These are phyloP conservation scores for Thielaviopsis musarum DNA, from an alignment of 2,329 filamentous ascomycete genomes.

Conservation along the genomic window DNA sequence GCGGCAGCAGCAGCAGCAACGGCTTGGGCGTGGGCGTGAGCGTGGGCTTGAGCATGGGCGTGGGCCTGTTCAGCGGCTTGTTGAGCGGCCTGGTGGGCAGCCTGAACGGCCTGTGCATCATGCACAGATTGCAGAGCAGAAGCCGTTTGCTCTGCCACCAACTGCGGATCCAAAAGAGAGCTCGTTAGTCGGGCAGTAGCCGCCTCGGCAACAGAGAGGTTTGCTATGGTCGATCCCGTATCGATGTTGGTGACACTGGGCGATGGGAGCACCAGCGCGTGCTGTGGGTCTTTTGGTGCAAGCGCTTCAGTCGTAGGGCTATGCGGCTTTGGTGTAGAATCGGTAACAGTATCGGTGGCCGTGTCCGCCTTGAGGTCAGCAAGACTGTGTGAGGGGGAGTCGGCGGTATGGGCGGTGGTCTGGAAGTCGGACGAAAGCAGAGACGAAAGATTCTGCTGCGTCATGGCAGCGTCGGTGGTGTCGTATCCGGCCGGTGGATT, in stretches of 20 bases:
- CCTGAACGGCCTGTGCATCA: not conserved
- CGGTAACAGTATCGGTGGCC: not conserved
- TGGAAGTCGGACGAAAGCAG: conserved; percentile 9
- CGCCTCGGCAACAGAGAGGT: conserved; percentile 30
- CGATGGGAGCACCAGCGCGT: conserved; percentile 1
- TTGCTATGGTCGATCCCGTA: not conserved
- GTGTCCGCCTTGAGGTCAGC: conserved; percentile 3
- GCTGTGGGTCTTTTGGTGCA: not conserved
- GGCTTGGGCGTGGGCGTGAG: conserved; percentile 14
- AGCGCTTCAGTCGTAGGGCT: conserved; percentile 1
- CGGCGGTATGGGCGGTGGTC: not conserved
- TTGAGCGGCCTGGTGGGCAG: not conserved
- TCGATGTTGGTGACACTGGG: not conserved
- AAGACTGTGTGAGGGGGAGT: conserved; percentile 1
- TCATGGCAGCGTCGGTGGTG: conserved; percentile 15
- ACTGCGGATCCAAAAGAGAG: conserved; percentile 36
- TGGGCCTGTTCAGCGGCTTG: conserved; percentile 2
- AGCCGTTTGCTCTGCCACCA: conserved; percentile 15
- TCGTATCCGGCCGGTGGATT: conserved; percentile 37
- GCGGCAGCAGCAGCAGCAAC: conserved; percentile 18
- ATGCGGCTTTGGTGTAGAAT: not conserved
- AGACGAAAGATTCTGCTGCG: conserved; percentile 6
- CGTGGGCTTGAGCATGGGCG: not conserved
- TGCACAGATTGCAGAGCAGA: not conserved
- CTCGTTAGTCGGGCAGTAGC: conserved; percentile 38